Conservation (phyloP, 140 eudicot genomes). For the Cichorium intybus region DNA sequence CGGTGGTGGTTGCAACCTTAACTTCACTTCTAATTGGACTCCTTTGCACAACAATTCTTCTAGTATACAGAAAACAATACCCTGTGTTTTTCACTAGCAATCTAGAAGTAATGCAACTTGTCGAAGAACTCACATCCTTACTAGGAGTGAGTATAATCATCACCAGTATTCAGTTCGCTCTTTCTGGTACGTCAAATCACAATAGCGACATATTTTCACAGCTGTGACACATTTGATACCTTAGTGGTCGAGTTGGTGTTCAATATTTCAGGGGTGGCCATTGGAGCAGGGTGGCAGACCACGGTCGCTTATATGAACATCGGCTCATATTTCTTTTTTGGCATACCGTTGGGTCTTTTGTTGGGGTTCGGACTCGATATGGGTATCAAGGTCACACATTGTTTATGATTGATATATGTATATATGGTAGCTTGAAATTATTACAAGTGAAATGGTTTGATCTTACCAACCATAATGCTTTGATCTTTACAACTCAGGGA, state of each 20-base stretch:
- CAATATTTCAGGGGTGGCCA: constrained; percentile 59
- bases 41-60: constrained; percentile 29
- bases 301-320: constrained; percentile 63
- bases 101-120: constrained; percentile 32
- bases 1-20: constrained; percentile 44
- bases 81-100: constrained; percentile 38
- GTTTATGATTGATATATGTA: not conserved
- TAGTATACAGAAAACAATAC: constrained; percentile 34
- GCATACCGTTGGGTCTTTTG: constrained; percentile 59
- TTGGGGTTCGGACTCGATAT: constrained; percentile 43
- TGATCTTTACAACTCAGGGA: constrained; percentile 37
- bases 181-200: constrained; percentile 31
- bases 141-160: constrained; percentile 43
- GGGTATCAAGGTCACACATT: constrained; percentile 46
- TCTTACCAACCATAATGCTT: not conserved
- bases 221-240: not conserved
- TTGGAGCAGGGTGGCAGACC: constrained; percentile 94
- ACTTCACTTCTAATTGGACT: constrained; percentile 42
- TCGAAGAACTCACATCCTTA: constrained; percentile 45
- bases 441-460: not conserved
- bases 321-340: constrained; percentile 57
- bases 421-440: not conserved
- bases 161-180: constrained; percentile 34
- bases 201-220: not conserved
- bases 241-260: not conserved